phyloP scores from a whole-genome alignment of 2,329 filamentous ascomycete genomes.

The Pseudocercospora fuligena region DNA sequence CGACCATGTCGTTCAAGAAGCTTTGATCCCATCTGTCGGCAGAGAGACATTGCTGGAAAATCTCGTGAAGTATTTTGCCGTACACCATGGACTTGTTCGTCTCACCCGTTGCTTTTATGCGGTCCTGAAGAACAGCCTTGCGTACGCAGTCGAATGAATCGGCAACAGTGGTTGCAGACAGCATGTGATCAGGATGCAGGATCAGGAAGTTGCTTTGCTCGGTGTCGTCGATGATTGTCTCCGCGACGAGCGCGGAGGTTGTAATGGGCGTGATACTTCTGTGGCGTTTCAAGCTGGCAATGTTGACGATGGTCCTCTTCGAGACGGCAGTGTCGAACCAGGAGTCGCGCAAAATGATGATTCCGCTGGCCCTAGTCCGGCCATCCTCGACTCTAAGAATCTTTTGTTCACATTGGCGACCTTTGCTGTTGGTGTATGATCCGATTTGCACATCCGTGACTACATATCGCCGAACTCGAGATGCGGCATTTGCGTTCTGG shows the following conservation, averaged over 20 bases:
- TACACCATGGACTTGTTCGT: slow-evolving; percentile 83
- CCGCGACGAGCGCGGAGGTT: slow-evolving; percentile 53
- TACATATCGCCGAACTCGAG: slow-evolving; percentile 65
- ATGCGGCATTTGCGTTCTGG: slow-evolving; percentile 2
- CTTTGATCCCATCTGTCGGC: slow-evolving; percentile 77
- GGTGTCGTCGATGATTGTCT: slow-evolving; percentile 75
- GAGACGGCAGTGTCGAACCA: slow-evolving; percentile 84
- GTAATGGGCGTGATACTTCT: not conserved
- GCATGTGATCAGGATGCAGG: slow-evolving; percentile 90
- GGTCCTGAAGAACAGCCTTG: slow-evolving; percentile 89
- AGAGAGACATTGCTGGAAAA: slow-evolving; percentile 89
- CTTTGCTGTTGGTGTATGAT: slow-evolving; percentile 68
- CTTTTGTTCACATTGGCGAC: slow-evolving; percentile 64
- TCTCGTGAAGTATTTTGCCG: slow-evolving; percentile 89
- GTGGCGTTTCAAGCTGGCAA: slow-evolving; percentile 59
- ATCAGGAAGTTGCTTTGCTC: slow-evolving; percentile 75
- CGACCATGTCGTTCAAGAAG: slow-evolving; percentile 70
- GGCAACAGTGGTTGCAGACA: slow-evolving; percentile 93
- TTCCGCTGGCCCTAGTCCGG: slow-evolving; percentile 66
- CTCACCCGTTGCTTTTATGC: slow-evolving; percentile 87
- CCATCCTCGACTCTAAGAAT: slow-evolving; percentile 83
- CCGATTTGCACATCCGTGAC: slow-evolving; percentile 74
- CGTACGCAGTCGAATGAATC: slow-evolving; percentile 93
- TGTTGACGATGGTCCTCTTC: slow-evolving; percentile 77
- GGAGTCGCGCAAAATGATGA: slow-evolving; percentile 78